These are phyloP conservation scores for Yarrowia divulgata DNA, from an alignment of 805 yeast genomes.

Conservation along the genomic window DNA sequence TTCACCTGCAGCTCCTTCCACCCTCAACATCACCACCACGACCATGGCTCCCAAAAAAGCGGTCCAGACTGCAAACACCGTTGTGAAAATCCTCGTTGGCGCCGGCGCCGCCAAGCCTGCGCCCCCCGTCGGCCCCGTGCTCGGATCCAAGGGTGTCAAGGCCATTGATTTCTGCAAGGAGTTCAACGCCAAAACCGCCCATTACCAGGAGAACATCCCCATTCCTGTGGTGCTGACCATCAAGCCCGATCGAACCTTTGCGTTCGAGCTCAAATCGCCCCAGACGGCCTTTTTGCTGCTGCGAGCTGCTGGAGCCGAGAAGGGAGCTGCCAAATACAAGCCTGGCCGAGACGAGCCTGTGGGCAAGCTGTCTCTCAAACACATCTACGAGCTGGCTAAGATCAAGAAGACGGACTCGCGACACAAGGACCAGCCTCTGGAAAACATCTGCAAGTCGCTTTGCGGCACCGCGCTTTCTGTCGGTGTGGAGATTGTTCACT, in stretches of 20 bases:
- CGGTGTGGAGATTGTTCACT: slow-evolving; percentile 84
- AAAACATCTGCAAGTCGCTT: slow-evolving; percentile 80
- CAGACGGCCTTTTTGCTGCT: slow-evolving; percentile 86
- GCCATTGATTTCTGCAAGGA: slow-evolving; percentile 99
- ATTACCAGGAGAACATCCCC: slow-evolving; percentile 84
- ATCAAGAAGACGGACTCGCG: slow-evolving; percentile 84
- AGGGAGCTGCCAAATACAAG: slow-evolving; percentile 78
- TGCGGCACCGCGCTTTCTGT: slow-evolving; percentile 88
- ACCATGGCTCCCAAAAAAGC: slow-evolving; percentile 40
- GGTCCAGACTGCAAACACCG: slow-evolving; percentile 60
- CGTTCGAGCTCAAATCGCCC: slow-evolving; percentile 88
- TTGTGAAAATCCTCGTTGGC: slow-evolving; percentile 89
- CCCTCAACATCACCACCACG: slow-evolving; percentile 7
- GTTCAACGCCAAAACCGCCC: slow-evolving; percentile 95
- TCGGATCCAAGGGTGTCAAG: slow-evolving; percentile 97
- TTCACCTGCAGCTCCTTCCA: neutral
- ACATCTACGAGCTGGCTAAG: slow-evolving; percentile 92
- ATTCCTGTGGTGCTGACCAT: slow-evolving; percentile 85
- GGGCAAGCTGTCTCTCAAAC: slow-evolving; percentile 81
- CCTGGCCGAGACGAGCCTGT: slow-evolving; percentile 55
- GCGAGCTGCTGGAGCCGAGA: slow-evolving; percentile 78
- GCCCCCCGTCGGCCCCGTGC: slow-evolving; percentile 98
- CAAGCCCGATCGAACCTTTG: slow-evolving; percentile 89
- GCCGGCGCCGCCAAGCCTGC: slow-evolving; percentile 99
- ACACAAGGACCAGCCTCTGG: slow-evolving; percentile 72